Evolutionary conservation across 73 alveolate genomes (phyloP).

Genomic region (Breviolum minutum): DNA sequence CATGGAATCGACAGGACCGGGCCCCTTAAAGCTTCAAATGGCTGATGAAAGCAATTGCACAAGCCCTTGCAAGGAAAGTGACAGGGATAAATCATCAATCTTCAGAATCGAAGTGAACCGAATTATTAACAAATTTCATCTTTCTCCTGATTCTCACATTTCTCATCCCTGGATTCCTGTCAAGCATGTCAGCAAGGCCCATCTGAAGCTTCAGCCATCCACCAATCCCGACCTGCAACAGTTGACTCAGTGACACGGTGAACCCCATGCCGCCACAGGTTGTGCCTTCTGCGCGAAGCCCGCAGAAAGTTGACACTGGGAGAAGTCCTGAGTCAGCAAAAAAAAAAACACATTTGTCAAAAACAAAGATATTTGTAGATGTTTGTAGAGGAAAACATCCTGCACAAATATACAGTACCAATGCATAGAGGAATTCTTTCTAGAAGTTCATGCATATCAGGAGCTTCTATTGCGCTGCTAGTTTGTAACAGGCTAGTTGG

Average conservation of each 20-base stretch:
- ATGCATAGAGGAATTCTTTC: too few relatives aligned
- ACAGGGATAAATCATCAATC: too few relatives aligned
- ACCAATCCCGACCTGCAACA: slow-evolving; percentile 42
- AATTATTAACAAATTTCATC: not conserved
- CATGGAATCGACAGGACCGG: not conserved
- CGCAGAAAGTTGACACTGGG: slow-evolving; percentile 22
- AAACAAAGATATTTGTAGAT: too few relatives aligned
- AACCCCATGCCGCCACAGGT: not conserved
- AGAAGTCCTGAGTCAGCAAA: not conserved
- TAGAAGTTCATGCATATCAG: too few relatives aligned
- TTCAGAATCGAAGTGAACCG: too few relatives aligned
- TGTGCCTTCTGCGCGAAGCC: slow-evolving; percentile 17
- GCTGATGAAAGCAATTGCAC: not conserved
- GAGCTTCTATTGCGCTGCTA: too few relatives aligned
- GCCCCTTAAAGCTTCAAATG: too few relatives aligned
- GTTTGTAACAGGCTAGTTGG: too few relatives aligned
- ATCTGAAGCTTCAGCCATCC: slow-evolving; percentile 66
- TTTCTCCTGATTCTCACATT: not conserved
- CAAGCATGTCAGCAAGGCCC: slow-evolving; percentile 23
- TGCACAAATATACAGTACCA: too few relatives aligned
- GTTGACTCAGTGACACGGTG: not conserved
- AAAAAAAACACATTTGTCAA: too few relatives aligned
- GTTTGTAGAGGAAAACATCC: too few relatives aligned
- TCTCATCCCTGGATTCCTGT: not conserved
- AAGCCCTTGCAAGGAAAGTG: not conserved